Conservation (phyloP, 805 yeast genomes). For the Yamadazyma takamatsuzukensis region DNA sequence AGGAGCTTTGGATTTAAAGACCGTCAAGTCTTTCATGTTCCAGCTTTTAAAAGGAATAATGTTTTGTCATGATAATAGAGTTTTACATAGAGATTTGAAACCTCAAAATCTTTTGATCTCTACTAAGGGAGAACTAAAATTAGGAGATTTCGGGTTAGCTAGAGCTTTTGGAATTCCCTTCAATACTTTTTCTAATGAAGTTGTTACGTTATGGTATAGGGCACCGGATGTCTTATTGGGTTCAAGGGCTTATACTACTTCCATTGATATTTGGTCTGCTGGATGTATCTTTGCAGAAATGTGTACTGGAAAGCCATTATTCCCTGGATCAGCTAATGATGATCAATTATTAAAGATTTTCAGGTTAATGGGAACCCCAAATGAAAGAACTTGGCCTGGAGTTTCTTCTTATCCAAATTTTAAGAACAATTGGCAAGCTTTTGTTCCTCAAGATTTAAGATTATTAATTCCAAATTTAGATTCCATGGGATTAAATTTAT, state of each 20-base stretch:
- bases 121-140: conserved; percentile 83
- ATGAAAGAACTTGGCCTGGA: conserved; percentile 97
- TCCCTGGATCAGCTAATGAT: conserved; percentile 94
- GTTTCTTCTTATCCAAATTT: conserved; percentile 85
- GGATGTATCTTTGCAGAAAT: conserved; percentile 98
- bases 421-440: conserved; percentile 77
- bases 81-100: conserved; percentile 83
- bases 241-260: conserved; percentile 91
- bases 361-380: conserved; percentile 94
- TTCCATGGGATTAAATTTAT: conserved; percentile 61
- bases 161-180: conserved; percentile 98
- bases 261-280: conserved; percentile 98
- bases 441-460: conserved; percentile 83
- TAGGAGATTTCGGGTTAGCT: conserved; percentile 96
- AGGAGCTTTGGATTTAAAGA: conserved; percentile 68
- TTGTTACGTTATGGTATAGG: conserved; percentile 96
- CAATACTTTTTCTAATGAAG: conserved; percentile 95
- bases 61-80: conserved; percentile 82
- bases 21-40: conserved; percentile 89
- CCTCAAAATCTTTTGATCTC: conserved; percentile 93
- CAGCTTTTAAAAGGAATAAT: conserved; percentile 86
- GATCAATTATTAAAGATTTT: conserved; percentile 92
- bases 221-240: conserved; percentile 97
- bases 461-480: conserved; percentile 67
- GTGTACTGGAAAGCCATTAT: conserved; percentile 96